phyloP scores from a whole-genome alignment of 2,329 filamentous ascomycete genomes.

The Colletotrichum sp. region DNA sequence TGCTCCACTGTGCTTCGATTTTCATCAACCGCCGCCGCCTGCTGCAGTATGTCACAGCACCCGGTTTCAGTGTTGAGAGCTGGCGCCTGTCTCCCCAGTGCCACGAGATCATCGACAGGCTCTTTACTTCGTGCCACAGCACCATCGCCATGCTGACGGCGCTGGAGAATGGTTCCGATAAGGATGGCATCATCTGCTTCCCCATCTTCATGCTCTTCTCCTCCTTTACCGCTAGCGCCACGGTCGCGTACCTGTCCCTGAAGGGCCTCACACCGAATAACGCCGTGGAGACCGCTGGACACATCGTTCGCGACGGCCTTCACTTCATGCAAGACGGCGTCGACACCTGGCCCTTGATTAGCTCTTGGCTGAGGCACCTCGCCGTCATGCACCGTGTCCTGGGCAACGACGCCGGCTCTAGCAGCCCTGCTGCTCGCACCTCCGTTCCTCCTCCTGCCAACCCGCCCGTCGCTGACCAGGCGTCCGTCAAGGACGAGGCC shows the following conservation, averaged over 20 bases:
- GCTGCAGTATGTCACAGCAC: constrained; percentile 60
- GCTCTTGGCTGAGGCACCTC: constrained; percentile 64
- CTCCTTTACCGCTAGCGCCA: constrained; percentile 65
- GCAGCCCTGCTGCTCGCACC: constrained; percentile 33
- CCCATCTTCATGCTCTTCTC: constrained; percentile 70
- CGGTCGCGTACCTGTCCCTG: constrained; percentile 66
- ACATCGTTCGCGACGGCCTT: constrained; percentile 63
- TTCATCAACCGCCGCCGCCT: constrained; percentile 66
- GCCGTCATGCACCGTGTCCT: constrained; percentile 67
- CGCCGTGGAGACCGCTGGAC: constrained; percentile 60
- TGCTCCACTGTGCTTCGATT: constrained; percentile 65
- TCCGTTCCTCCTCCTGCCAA: constrained; percentile 32
- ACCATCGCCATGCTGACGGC: constrained; percentile 61
- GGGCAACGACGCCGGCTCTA: constrained; percentile 52
- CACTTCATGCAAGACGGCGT: constrained; percentile 64
- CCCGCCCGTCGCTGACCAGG: constrained; percentile 29
- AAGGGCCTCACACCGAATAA: constrained; percentile 63
- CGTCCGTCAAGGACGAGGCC: constrained; percentile 59
- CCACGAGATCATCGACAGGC: constrained; percentile 59
- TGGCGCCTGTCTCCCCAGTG: constrained; percentile 56
- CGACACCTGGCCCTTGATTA: constrained; percentile 64
- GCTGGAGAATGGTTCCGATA: constrained; percentile 61
- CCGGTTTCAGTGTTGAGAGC: constrained; percentile 56
- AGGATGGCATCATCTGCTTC: constrained; percentile 64
- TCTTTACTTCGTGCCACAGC: constrained; percentile 64